Conservation (phyloP, 345 rosid genomes). For the Mallotus nudiflorus region DNA sequence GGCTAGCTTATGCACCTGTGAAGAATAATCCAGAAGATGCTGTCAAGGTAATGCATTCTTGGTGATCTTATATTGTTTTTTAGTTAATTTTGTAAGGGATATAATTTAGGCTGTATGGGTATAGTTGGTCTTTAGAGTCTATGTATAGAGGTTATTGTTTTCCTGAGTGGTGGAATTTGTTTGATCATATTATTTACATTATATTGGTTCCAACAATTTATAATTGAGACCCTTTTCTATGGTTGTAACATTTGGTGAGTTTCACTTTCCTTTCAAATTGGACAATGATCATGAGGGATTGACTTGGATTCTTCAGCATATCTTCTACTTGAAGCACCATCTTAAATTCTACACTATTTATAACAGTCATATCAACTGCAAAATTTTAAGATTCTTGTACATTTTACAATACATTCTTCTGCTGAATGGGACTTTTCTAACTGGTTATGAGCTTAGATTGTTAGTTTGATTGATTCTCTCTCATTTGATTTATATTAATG, state of each 20-base stretch:
- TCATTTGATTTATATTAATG: slow-evolving; percentile 12
- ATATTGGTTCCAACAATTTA: no score
- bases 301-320: no score
- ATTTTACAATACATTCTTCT: no score
- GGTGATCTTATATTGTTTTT: neutral
- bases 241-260: no score
- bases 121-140: neutral
- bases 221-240: no score
- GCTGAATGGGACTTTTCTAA: neutral
- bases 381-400: no score
- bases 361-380: no score
- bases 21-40: slow-evolving; percentile 95
- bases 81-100: neutral
- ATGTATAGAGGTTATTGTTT: neutral
- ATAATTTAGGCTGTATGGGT: neutral
- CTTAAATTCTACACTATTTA: no score
- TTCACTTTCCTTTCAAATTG: no score
- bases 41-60: slow-evolving; percentile 58
- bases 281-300: no score
- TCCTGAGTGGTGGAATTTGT: no score
- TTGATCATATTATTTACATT: neutral
- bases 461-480: neutral
- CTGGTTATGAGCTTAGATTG: slow-evolving; percentile 1
- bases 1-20: slow-evolving; percentile 95
- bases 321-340: no score